Evolutionary conservation across 257 asterid genomes (phyloP).

Genomic region (Fraxinus quadrangulata): DNA sequence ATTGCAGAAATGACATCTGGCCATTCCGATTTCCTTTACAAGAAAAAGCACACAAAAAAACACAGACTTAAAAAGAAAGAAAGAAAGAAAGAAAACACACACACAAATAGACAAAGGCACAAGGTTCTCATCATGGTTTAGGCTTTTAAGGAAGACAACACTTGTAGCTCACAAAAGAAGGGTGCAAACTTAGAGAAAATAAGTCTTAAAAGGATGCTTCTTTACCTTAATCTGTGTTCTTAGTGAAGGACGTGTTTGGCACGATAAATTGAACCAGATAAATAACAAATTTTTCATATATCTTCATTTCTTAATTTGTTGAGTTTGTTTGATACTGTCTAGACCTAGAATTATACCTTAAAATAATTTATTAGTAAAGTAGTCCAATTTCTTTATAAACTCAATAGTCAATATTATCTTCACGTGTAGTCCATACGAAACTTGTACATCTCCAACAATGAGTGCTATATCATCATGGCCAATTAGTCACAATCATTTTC

Average conservation of each 20-base stretch:
- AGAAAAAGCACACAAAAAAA: neutral
- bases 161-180: slow-evolving; percentile 5
- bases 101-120: slow-evolving; percentile 10
- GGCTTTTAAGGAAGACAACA: slow-evolving; percentile 22
- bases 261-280: neutral
- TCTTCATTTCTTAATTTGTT: no score
- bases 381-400: no score
- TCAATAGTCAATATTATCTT: no score
- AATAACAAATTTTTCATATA: no score
- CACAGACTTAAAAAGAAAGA: neutral
- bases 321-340: no score
- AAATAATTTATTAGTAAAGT: no score
- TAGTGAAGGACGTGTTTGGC: neutral
- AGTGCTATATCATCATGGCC: no score
- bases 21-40: neutral
- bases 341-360: no score
- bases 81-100: neutral
- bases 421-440: no score
- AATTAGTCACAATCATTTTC: no score
- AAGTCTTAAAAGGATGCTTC: neutral
- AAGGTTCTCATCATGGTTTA: slow-evolving; percentile 18
- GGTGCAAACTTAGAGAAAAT: slow-evolving; percentile 13
- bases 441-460: no score
- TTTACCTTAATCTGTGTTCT: neutral
- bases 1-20: neutral